phyloP scores from a whole-genome alignment of 352 stramenopile genomes.

The Thraustochytrium sp. region DNA sequence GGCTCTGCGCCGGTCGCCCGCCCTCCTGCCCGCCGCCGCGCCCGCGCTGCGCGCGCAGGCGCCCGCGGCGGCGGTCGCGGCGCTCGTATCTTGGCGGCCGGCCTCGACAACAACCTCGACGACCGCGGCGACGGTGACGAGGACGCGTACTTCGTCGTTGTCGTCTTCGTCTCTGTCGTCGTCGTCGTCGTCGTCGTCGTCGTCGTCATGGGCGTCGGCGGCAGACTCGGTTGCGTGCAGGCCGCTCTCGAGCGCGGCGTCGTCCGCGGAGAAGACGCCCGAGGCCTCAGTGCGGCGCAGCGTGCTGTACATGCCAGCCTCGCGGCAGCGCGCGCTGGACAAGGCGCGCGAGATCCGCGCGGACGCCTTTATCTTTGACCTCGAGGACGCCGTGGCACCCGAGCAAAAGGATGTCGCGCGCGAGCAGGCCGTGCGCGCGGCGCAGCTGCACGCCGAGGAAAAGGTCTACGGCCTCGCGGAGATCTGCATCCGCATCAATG shows the following conservation, averaged over 20 bases:
- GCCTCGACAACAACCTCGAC: too few relatives aligned
- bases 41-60: too few relatives aligned
- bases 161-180: too few relatives aligned
- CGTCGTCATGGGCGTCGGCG: too few relatives aligned
- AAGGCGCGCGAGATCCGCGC: slow-evolving; percentile 48
- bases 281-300: slow-evolving; percentile 38
- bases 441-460: neutral
- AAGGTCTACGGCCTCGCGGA: slow-evolving; percentile 41
- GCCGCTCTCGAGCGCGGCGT: neutral
- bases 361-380: slow-evolving; percentile 55
- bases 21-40: too few relatives aligned
- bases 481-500: slow-evolving; percentile 54
- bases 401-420: slow-evolving; percentile 47
- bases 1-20: too few relatives aligned
- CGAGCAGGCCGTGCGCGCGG: neutral
- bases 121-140: too few relatives aligned
- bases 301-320: slow-evolving; percentile 52
- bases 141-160: too few relatives aligned
- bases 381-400: slow-evolving; percentile 55
- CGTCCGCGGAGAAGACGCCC: neutral
- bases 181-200: too few relatives aligned
- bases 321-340: slow-evolving; percentile 45
- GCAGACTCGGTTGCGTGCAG: too few relatives aligned
- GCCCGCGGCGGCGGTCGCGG: too few relatives aligned
- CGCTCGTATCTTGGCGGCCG: too few relatives aligned